These are phyloP conservation scores for Colletotrichum lentis DNA, from an alignment of 2,329 filamentous ascomycete genomes.

Conservation along the genomic window DNA sequence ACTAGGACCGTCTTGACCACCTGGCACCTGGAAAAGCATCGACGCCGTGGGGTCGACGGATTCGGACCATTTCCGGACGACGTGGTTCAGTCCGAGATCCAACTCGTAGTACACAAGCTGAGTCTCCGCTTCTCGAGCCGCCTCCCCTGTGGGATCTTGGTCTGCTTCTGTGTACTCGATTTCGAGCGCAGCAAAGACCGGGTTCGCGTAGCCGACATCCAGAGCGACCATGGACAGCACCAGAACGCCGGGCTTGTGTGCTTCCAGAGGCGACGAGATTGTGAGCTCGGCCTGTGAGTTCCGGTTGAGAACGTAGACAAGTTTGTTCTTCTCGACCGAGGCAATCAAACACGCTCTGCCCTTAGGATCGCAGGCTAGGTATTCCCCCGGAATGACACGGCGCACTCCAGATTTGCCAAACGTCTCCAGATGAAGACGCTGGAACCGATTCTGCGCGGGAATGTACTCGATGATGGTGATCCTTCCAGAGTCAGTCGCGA, in stretches of 20 bases:
- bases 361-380: constrained; percentile 93
- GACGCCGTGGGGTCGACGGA: constrained; percentile 89
- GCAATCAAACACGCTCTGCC: constrained; percentile 94
- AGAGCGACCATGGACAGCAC: constrained; percentile 88
- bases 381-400: constrained; percentile 93
- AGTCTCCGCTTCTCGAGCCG: constrained; percentile 83
- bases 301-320: constrained; percentile 97
- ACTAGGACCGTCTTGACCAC: constrained; percentile 90
- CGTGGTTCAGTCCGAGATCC: constrained; percentile 94
- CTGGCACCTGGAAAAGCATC: constrained; percentile 93
- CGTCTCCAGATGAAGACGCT: constrained; percentile 91
- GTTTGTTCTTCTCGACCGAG: constrained; percentile 97
- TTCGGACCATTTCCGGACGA: constrained; percentile 96
- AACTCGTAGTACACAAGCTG: constrained; percentile 97
- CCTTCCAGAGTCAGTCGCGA: constrained; percentile 93
- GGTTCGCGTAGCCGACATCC: constrained; percentile 97
- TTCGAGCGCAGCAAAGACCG: constrained; percentile 93
- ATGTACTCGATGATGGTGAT: constrained; percentile 95
- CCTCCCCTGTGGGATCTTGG: constrained; percentile 86
- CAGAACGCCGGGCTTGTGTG: constrained; percentile 89
- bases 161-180: constrained; percentile 92
- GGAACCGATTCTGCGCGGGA: constrained; percentile 84
- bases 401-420: constrained; percentile 97
- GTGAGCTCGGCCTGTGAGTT: constrained; percentile 94
- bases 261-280: constrained; percentile 96